phyloP scores from a whole-genome alignment of 331 rosid genomes.

The Malus hybrid region DNA sequence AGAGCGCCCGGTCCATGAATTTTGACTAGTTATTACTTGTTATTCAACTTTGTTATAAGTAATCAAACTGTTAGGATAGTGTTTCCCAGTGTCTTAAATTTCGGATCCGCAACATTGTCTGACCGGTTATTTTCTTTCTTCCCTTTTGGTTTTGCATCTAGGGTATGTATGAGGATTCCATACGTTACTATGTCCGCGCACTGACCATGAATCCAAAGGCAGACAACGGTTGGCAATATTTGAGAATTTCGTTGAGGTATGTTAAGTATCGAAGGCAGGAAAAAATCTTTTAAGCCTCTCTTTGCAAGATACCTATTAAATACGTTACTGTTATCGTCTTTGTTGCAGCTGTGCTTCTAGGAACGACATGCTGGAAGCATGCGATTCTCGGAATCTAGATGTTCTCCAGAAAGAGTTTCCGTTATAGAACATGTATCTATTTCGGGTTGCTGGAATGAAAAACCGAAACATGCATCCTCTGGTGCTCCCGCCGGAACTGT shows the following conservation, averaged over 20 bases:
- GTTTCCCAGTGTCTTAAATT: neutral
- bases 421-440: slow-evolving; percentile 15
- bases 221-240: slow-evolving; percentile 96
- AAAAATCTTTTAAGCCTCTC: neutral
- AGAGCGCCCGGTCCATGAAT: neutral
- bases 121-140: neutral
- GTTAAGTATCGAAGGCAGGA: neutral
- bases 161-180: slow-evolving; percentile 94
- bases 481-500: neutral
- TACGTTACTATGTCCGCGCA: slow-evolving; percentile 90
- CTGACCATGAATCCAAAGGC: slow-evolving; percentile 99
- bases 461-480: neutral
- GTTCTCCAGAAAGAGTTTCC: slow-evolving; percentile 97
- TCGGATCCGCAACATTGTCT: neutral
- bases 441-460: slow-evolving; percentile 7
- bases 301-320: neutral
- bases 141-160: slow-evolving; percentile 11
- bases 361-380: slow-evolving; percentile 89
- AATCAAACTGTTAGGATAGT: neutral
- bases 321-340: neutral
- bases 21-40: neutral
- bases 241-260: slow-evolving; percentile 92
- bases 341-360: slow-evolving; percentile 91
- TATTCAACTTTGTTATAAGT: no score
- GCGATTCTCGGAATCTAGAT: slow-evolving; percentile 87